These are phyloP conservation scores for Pichia sp. DNA, from an alignment of 1,139 yeast genomes.

Conservation along the genomic window DNA sequence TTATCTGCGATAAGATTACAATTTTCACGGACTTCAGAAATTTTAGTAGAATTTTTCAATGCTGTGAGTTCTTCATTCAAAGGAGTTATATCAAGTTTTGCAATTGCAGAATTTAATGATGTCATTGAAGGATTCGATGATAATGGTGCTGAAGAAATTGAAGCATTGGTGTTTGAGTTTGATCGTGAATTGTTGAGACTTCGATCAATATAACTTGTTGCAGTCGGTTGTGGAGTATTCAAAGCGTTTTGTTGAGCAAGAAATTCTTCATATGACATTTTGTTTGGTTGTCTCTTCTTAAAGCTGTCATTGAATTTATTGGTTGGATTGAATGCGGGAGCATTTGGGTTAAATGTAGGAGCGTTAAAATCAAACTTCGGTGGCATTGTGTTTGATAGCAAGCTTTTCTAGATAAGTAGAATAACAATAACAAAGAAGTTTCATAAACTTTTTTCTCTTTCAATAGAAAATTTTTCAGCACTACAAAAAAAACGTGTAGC, in stretches of 20 bases:
- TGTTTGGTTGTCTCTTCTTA: conserved; percentile 14
- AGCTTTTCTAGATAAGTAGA: not conserved
- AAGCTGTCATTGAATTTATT: conserved; percentile 4
- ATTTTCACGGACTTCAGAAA: conserved; percentile 60
- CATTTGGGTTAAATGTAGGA: conserved; percentile 18
- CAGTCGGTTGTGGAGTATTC: conserved; percentile 12
- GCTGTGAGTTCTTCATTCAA: conserved; percentile 51
- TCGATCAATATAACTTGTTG: conserved; percentile 12
- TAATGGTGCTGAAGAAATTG: conserved; percentile 25
- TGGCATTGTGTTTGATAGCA: conserved; percentile 23
- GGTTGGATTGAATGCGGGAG: too few relatives aligned
- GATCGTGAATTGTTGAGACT: conserved; percentile 22
- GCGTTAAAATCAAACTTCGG: conserved; percentile 27
- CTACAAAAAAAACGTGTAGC: too few relatives aligned
- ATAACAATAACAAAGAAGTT: not conserved
- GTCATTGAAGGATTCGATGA: conserved; percentile 43
- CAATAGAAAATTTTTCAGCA: too few relatives aligned
- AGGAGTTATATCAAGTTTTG: conserved; percentile 62
- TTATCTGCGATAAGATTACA: conserved; percentile 49
- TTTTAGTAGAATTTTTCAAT: conserved; percentile 49
- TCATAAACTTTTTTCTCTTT: too few relatives aligned
- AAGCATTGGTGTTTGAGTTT: conserved; percentile 13
- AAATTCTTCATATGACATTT: conserved; percentile 25
- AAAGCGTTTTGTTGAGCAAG: conserved; percentile 14
- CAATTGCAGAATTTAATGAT: conserved; percentile 64